These are phyloP conservation scores for Anthracocystis setariae DNA, from an alignment of 1,284 basidiomycete genomes.

Conservation along the genomic window DNA sequence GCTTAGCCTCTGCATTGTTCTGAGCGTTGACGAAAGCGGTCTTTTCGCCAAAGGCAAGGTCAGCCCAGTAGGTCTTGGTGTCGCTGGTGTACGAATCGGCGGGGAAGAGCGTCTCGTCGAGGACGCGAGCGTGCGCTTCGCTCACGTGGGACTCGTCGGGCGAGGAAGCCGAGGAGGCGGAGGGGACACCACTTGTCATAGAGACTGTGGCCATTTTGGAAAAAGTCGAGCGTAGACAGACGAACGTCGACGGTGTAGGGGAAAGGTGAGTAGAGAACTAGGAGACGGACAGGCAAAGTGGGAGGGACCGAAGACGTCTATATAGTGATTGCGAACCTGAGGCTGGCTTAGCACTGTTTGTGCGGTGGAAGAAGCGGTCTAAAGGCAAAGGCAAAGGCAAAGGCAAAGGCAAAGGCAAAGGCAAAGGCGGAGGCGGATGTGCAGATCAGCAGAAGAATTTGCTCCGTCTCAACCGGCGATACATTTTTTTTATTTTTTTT, in stretches of 20 bases:
- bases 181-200: slow-evolving; percentile 10
- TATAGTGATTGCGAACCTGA: slow-evolving; percentile 1
- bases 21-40: slow-evolving; percentile 70
- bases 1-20: slow-evolving; percentile 69
- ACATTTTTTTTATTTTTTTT: neutral
- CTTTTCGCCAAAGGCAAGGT: slow-evolving; percentile 62
- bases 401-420: too few relatives aligned
- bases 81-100: slow-evolving; percentile 61
- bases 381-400: neutral
- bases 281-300: neutral
- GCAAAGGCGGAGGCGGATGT: too few relatives aligned
- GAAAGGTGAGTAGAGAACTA: slow-evolving; percentile 1
- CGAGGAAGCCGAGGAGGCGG: slow-evolving; percentile 10
- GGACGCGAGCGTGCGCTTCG: slow-evolving; percentile 28
- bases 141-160: slow-evolving; percentile 3
- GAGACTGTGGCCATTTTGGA: slow-evolving; percentile 15
- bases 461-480: slow-evolving; percentile 7
- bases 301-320: neutral
- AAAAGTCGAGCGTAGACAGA: neutral
- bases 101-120: slow-evolving; percentile 62
- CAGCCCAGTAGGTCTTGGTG: slow-evolving; percentile 68
- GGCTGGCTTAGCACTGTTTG: too few relatives aligned
- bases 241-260: neutral
- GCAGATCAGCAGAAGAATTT: slow-evolving; percentile 7
- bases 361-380: neutral